Base-by-base conservation (phyloP, 2,329 filamentous ascomycete species). In the Beauveria australis region DNA sequence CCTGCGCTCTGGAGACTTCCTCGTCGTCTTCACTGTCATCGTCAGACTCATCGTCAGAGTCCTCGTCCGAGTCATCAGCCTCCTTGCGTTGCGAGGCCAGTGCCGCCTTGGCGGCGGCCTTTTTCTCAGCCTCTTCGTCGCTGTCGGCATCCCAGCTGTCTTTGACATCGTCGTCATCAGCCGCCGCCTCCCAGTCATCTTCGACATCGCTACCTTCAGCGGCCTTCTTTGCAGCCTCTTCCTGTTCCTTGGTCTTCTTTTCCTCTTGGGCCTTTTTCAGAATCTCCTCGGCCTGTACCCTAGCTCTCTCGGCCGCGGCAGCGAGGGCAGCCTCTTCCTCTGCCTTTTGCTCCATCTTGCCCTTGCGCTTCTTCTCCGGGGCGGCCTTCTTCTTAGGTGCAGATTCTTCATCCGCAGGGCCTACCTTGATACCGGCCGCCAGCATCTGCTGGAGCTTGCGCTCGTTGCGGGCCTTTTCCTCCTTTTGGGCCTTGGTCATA, bases 81-180 rank as follows among this genome's bases (percentile, higher is more conserved):
- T 67, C 66, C 60, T 68, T 67, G 10, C 61, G 41, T 19, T 33
- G 41, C 18, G 43, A 43, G 3, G 55, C 46, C 12, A 62, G 33
- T 9, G 46, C 33, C 4, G 46, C 28, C 22, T 53, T 47, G 24
- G 59, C 59, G 1, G 66, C 64, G 54, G 62, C 62, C 63, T 69
- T 70, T 68, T 81, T 78, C 69, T 73, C 74, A 70, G 77, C 75
- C 68, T 92, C 89, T 7, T 90, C 88, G 53, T 90, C 89, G 3
- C 86, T 87, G 59, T 91, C 89, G 40, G 89, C 92, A 72, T 97
- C 93, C 93, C 93, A 97, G 78, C 88, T 93, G 66, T 97, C 93
- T 76, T 97, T 97, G 69, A 96, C 82, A 63, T 89, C 87, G 18
- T 88, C 87, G 28, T 89, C 84, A 53, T 89, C 89, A 28, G 87